These are phyloP conservation scores for Daldinia concentrica DNA, from an alignment of 495 filamentous ascomycete species.

Conservation along the genomic window DNA sequence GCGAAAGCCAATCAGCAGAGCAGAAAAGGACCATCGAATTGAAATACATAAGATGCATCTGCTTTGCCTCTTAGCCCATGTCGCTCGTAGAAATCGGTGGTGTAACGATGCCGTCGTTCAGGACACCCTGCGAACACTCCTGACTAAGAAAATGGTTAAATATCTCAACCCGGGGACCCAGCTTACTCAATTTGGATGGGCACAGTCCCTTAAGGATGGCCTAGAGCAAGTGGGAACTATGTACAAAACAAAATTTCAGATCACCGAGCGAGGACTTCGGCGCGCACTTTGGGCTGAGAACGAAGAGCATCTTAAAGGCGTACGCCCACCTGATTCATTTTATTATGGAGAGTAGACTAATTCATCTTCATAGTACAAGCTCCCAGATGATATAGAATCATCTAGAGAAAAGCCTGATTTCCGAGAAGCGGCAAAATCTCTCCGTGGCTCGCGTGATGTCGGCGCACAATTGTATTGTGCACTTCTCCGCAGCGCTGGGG, in stretches of 20 bases:
- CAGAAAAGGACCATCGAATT: constrained; percentile 75
- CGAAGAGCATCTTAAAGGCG: constrained; percentile 65
- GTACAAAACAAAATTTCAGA: constrained; percentile 72
- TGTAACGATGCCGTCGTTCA: constrained; percentile 81
- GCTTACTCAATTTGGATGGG: constrained; percentile 73
- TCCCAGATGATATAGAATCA: constrained; percentile 63
- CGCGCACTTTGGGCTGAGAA: constrained; percentile 77
- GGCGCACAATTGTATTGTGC: constrained; percentile 92
- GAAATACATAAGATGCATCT: constrained; percentile 88
- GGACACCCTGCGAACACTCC: constrained; percentile 63
- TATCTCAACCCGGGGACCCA: constrained; percentile 71
- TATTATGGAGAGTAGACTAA: constrained; percentile 37
- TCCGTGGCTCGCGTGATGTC: constrained; percentile 85
- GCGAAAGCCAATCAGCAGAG: constrained; percentile 70
- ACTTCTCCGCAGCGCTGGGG: constrained; percentile 76
- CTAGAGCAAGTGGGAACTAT: constrained; percentile 72
- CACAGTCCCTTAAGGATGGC: constrained; percentile 80
- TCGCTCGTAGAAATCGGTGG: constrained; percentile 81
- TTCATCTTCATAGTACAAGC: constrained; percentile 52
- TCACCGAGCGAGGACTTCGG: constrained; percentile 75
- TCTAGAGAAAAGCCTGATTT: constrained; percentile 75
- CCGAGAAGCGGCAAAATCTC: constrained; percentile 65
- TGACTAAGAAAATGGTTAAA: constrained; percentile 67
- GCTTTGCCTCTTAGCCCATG: constrained; percentile 80
- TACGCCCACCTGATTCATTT: constrained; percentile 46